Evolutionary conservation across 108 stramenopile genomes (phyloP), one percentile per base, ranked within the genome.

Genomic region (Fistulifera solaris): DNA sequence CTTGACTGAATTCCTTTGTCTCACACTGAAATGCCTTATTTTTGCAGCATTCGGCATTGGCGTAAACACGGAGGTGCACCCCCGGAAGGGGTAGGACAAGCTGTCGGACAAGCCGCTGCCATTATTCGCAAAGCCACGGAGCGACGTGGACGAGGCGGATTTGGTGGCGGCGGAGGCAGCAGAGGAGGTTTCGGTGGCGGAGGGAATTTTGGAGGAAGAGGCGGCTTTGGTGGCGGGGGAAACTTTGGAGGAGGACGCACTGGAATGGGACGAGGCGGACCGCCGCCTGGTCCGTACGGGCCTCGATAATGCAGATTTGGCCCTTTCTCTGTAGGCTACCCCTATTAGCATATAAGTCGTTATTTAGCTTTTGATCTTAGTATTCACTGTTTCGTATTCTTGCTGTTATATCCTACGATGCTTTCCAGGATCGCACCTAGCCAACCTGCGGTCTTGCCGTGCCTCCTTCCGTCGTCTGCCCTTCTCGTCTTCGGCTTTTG

Each of bases 41-140:
- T 23, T 18, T 28, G n/a, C 48, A 77, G 89, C 43, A 92, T 92
- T 54, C 86, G 77, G 28, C 90, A 92, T 48, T 92, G 90, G 90
- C 65, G 90, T 28, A 85, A 83, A 56, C 77, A 92, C 57, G 86
- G 86, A 23, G 90, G 90, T n/a, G 90, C 90, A 1, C 90, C 90
- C 19, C 90, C 86, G 7, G 90, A 92, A 71, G 90, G 86, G 28
- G 90, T 92, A 5, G 90, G 83, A 0, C 72, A 80, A 55, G 89
- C 85, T 38, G 90, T 85, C 8, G 90, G 90, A 53, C 90, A 92
- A 71, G 84, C 90, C 7, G 90, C 90, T 16, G 90, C 85, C 28
- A 92, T 92, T 69, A 53, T 92, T 27, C 66, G 85, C 61, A 92
- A 92, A 65, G 90, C 90, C 7, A 66, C 77, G 10, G 86, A 87